Evolutionary conservation across 352 stramenopile species (phyloP).

Genomic region (Saprolegnia diclina): DNA sequence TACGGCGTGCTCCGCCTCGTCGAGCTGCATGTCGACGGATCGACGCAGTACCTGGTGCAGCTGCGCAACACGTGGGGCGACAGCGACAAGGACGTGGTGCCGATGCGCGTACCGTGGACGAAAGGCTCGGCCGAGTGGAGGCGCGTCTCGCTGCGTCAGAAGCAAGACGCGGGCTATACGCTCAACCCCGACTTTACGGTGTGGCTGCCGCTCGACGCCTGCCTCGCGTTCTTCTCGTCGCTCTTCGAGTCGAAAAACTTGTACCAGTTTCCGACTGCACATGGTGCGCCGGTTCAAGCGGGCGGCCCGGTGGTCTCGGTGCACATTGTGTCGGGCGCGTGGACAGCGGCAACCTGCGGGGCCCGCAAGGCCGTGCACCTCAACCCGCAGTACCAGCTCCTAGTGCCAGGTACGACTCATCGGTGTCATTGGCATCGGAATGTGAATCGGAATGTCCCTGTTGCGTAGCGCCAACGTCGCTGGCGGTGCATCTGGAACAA

Average conservation of each 20-base stretch:
- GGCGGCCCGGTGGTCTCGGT: slow-evolving; percentile 53
- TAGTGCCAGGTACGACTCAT: slow-evolving; percentile 47
- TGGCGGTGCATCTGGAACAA: slow-evolving; percentile 65
- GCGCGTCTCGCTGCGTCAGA: slow-evolving; percentile 60
- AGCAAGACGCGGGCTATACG: slow-evolving; percentile 68
- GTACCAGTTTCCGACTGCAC: slow-evolving; percentile 72
- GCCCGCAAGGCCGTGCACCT: slow-evolving; percentile 76
- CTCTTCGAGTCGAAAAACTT: slow-evolving; percentile 74
- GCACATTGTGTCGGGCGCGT: slow-evolving; percentile 68
- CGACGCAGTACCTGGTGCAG: slow-evolving; percentile 53
- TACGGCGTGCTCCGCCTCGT: slow-evolving; percentile 74
- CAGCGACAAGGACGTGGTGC: slow-evolving; percentile 49
- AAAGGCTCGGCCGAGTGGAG: slow-evolving; percentile 67
- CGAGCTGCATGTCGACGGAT: slow-evolving; percentile 59
- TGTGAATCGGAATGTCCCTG: background rate
- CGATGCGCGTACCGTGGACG: slow-evolving; percentile 67
- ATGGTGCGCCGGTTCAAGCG: slow-evolving; percentile 55
- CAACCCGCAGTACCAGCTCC: slow-evolving; percentile 81
- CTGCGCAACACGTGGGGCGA: slow-evolving; percentile 79
- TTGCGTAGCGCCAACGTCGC: slow-evolving; percentile 16
- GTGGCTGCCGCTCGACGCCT: slow-evolving; percentile 78
- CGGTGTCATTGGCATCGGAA: background rate
- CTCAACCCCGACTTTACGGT: slow-evolving; percentile 74
- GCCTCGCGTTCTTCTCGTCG: slow-evolving; percentile 72
- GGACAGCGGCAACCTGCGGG: slow-evolving; percentile 74